phyloP scores from a whole-genome alignment of 2,329 filamentous ascomycete species.

The Talaromyces sp. region DNA sequence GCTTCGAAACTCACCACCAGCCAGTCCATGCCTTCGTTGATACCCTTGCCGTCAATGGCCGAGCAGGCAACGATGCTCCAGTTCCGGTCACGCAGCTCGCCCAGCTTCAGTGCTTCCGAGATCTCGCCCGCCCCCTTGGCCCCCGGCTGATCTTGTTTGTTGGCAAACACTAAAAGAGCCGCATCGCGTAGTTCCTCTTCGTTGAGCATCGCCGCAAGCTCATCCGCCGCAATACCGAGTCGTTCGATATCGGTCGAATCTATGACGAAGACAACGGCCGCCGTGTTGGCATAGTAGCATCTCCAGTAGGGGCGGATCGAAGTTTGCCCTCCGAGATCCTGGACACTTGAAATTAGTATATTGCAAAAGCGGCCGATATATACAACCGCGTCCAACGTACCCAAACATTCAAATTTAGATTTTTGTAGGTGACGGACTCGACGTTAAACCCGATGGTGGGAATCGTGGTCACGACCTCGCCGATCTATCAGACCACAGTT shows the following conservation, averaged over 20 bases:
- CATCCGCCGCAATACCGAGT: slow-evolving; percentile 84
- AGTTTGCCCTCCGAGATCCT: slow-evolving; percentile 96
- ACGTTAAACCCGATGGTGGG: slow-evolving; percentile 99
- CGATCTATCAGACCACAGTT: slow-evolving; percentile 59
- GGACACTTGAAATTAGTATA: slow-evolving; percentile 1
- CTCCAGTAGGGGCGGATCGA: slow-evolving; percentile 98
- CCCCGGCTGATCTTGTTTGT: slow-evolving; percentile 97
- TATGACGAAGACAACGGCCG: slow-evolving; percentile 97
- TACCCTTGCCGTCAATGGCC: slow-evolving; percentile 89
- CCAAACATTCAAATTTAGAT: slow-evolving; percentile 99
- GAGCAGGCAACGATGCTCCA: slow-evolving; percentile 99
- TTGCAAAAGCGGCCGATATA: not conserved
- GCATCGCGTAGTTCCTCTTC: slow-evolving; percentile 96
- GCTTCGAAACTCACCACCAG: slow-evolving; percentile 64
- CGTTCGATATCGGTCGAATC: slow-evolving; percentile 97
- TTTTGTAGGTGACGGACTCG: slow-evolving; percentile 96
- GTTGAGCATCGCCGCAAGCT: slow-evolving; percentile 90
- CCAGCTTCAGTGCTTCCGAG: slow-evolving; percentile 83
- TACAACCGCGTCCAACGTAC: slow-evolving; percentile 46
- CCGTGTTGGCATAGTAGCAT: slow-evolving; percentile 98
- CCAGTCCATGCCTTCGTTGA: slow-evolving; percentile 99
- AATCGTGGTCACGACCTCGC: slow-evolving; percentile 98
- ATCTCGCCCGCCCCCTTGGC: slow-evolving; percentile 96
- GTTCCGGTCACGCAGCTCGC: slow-evolving; percentile 90
- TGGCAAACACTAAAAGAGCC: slow-evolving; percentile 88